Conservation (phyloP, 208 protist genomes). For the Trypanosoma vivax region DNA sequence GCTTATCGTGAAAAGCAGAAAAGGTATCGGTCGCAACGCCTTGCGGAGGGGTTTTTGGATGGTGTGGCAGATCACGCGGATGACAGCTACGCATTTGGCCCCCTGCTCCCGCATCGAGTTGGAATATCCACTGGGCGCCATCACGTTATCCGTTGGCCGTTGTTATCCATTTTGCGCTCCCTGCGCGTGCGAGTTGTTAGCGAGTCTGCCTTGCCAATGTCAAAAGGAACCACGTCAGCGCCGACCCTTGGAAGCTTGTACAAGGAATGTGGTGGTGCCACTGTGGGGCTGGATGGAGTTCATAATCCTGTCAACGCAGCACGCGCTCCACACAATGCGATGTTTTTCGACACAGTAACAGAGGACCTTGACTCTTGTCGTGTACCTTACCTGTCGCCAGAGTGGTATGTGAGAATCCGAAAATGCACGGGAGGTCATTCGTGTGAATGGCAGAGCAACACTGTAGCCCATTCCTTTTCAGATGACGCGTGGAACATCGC, state of each 20-base stretch:
- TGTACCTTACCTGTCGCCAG: conserved; percentile 66
- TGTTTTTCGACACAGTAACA: conserved; percentile 46
- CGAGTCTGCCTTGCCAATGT: neutral
- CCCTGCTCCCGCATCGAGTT: conserved; percentile 47
- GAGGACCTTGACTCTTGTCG: conserved; percentile 25
- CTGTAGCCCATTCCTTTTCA: conserved; percentile 37
- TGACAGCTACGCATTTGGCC: conserved; percentile 57
- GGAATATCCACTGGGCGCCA: conserved; percentile 26
- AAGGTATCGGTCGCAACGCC: neutral
- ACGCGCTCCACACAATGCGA: conserved; percentile 12
- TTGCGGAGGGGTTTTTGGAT: neutral
- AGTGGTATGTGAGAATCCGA: conserved; percentile 31
- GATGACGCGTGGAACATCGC: conserved; percentile 78
- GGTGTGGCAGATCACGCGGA: conserved; percentile 17
- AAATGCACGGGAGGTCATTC: neutral
- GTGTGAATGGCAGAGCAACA: neutral
- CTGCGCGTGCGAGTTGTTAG: conserved; percentile 28
- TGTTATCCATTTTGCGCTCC: conserved; percentile 38
- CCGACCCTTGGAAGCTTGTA: too few relatives aligned
- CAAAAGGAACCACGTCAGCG: neutral
- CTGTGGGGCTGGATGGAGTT: too few relatives aligned
- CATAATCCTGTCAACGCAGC: too few relatives aligned
- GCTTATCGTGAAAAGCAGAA: conserved; percentile 2
- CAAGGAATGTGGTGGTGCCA: too few relatives aligned
- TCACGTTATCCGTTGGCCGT: conserved; percentile 45